Conservation (phyloP, 208 protist species). For the Entamoeba dispar region DNA sequence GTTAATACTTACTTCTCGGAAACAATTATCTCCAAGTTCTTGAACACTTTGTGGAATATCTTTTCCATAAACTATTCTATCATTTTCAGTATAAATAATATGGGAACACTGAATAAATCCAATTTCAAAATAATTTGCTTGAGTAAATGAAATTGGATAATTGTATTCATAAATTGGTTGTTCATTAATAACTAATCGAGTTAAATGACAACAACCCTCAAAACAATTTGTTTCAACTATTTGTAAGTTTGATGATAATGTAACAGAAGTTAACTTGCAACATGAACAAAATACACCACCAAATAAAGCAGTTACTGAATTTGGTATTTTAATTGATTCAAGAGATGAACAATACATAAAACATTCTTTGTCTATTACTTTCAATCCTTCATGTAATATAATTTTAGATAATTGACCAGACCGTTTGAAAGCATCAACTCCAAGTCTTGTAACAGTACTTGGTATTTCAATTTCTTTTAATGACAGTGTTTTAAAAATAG, state of each 20-base stretch:
- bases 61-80: neutral
- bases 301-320: neutral
- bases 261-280: neutral
- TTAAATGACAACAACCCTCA: neutral
- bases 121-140: neutral
- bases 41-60: neutral
- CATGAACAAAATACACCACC: neutral
- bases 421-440: neutral
- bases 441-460: neutral
- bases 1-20: neutral
- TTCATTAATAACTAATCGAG: neutral
- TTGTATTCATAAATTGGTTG: neutral
- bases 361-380: neutral
- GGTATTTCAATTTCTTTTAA: neutral
- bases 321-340: neutral
- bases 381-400: neutral
- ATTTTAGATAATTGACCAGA: neutral
- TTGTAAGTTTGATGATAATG: neutral
- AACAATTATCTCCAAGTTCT: neutral
- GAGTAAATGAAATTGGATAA: neutral
- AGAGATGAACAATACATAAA: neutral
- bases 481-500: neutral
- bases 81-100: neutral
- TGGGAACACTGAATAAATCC: neutral
- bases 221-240: neutral